phyloP scores from a whole-genome alignment of 2,329 filamentous ascomycete genomes.

The Rhynchosporium agropyri region DNA sequence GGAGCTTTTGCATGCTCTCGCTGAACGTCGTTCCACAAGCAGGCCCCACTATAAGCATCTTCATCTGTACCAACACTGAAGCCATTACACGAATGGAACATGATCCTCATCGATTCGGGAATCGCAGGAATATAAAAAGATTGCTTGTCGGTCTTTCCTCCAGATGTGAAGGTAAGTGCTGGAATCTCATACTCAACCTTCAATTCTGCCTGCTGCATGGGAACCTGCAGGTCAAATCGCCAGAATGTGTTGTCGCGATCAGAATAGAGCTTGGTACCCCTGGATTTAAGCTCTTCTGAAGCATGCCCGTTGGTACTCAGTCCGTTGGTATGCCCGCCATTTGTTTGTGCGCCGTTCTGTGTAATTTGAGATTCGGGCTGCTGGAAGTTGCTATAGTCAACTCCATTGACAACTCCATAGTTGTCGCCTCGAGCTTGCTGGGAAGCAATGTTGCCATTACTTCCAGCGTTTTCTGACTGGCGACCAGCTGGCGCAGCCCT shows the following conservation, averaged over 20 bases:
- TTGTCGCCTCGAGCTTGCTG: constrained; percentile 28
- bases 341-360: constrained; percentile 2
- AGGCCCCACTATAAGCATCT: constrained; percentile 84
- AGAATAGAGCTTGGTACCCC: constrained; percentile 64
- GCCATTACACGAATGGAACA: constrained; percentile 98
- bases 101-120: constrained; percentile 91
- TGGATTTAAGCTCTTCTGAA: constrained; percentile 47
- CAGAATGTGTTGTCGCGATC: constrained; percentile 80
- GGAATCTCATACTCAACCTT: constrained; percentile 79
- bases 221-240: constrained; percentile 82
- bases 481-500: constrained; percentile 42
- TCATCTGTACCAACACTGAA: constrained; percentile 89
- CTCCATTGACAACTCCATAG: constrained; percentile 39
- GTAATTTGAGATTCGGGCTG: constrained; percentile 8
- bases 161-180: constrained; percentile 62
- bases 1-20: constrained; percentile 77
- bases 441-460: constrained; percentile 13
- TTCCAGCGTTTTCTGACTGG: constrained; percentile 25
- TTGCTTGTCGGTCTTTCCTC: constrained; percentile 60
- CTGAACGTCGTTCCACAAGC: constrained; percentile 91
- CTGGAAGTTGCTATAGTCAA: constrained; percentile 40
- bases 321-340: constrained; percentile 2
- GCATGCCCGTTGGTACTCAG: neutral
- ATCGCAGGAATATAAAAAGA: constrained; percentile 83
- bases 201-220: constrained; percentile 70